phyloP scores from a whole-genome alignment of 2,329 filamentous ascomycete species.

The Metarhizium anisopliae region DNA sequence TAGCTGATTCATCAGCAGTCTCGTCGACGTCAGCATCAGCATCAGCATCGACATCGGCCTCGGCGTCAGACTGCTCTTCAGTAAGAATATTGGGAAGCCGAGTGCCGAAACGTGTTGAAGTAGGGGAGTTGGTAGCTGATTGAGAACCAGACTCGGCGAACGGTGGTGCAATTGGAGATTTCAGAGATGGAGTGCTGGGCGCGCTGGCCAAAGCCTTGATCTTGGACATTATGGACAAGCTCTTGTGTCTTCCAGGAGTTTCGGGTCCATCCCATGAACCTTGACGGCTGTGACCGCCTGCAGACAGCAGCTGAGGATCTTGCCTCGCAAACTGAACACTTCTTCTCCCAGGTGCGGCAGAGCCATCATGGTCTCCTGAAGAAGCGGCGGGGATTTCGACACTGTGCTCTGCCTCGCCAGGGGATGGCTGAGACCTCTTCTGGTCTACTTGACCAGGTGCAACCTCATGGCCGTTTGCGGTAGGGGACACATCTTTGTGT shows the following conservation, averaged over 20 bases:
- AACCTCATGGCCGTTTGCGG: neutral
- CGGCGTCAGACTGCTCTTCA: constrained; percentile 39
- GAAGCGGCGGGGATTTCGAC: neutral
- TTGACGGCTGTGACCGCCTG: constrained; percentile 45
- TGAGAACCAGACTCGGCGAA: constrained; percentile 25
- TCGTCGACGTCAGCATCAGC: constrained; percentile 32
- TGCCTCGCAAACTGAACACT: constrained; percentile 70
- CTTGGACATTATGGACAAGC: constrained; percentile 66
- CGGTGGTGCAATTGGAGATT: constrained; percentile 22
- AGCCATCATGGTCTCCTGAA: neutral
- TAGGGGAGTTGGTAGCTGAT: constrained; percentile 40
- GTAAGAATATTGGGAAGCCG: constrained; percentile 44
- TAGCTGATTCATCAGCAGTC: constrained; percentile 66
- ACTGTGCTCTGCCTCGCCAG: neutral
- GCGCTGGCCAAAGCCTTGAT: constrained; percentile 62
- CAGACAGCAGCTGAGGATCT: constrained; percentile 34
- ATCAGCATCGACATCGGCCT: constrained; percentile 34
- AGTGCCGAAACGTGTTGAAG: constrained; percentile 31
- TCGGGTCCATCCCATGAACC: constrained; percentile 62
- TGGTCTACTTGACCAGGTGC: neutral
- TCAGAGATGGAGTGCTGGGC: constrained; percentile 38
- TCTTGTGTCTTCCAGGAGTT: constrained; percentile 44
- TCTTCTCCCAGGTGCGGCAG: constrained; percentile 22
- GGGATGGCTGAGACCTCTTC: neutral
- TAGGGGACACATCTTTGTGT: constrained; percentile 7